Evolutionary conservation across 345 rosid species (phyloP), one percentile per base, ranked within the genome.

Genomic region (Brassica nigra): DNA sequence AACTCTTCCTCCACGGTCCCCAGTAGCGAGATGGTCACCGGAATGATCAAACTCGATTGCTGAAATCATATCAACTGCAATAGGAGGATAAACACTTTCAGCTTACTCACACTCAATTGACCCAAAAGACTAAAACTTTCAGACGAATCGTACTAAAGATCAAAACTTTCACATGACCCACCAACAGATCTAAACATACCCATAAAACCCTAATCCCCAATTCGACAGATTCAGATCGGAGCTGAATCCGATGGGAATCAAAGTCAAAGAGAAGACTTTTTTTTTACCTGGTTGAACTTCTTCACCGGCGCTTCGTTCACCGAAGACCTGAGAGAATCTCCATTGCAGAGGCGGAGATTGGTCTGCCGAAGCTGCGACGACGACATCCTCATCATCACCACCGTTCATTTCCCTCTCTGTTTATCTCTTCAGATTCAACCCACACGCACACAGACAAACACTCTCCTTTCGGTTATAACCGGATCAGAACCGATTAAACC

Each of bases 311-410:
- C 94, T 82, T 54, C 97, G 93, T 78, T 95, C 99, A 39, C 99
- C 99, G 78, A 95, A 95, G 28, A 95, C 99, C 89, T 95, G 99
- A 71, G 99, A 88, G 86, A 95, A 95, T 87, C 91, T 95, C 99
- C 99, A 95, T 36, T 95, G 97, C 55, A 95, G 80, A 75, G 92
- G 86, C 85, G 47, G 73, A 58, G 86, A 86, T 69, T 84, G 83
- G 71, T 80, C 87, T 63, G 42, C 67, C 52, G 80, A 29, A 74
- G 76, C 76, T 76, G 73, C 80, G 76, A 68, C 75, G 57, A 68
- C 75, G 66, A 64, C 79, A 68, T 75, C 83, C 23, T 80, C 83
- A 39, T 80, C 80, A 54, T 68, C 76, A 64, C 79, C 57, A 52
- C 57, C 83, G 72, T 80, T 79, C 82, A 79, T 52, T 79, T 79